phyloP scores from a whole-genome alignment of 2,329 filamentous ascomycete species.

The Alternaria metachromatica region DNA sequence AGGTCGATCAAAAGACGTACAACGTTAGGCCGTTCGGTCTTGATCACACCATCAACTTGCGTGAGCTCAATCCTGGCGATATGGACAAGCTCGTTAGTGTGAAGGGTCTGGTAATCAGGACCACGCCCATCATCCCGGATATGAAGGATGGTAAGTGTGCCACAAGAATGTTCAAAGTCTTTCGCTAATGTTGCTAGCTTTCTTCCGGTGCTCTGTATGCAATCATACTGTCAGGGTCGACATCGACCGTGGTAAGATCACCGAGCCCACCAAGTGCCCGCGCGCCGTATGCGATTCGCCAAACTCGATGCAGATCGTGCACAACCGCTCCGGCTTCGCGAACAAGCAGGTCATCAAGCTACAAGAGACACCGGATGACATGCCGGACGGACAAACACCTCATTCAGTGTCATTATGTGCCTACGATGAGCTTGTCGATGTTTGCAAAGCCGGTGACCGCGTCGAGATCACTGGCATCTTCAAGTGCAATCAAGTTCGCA shows the following conservation, averaged over 20 bases:
- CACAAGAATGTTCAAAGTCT: not conserved
- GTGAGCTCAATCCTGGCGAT: conserved; percentile 93
- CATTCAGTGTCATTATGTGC: conserved; percentile 96
- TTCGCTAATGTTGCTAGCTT: conserved; percentile 62
- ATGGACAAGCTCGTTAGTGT: conserved; percentile 96
- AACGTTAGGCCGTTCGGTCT: conserved; percentile 89
- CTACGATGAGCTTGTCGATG: conserved; percentile 95
- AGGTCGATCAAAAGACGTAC: conserved; percentile 80
- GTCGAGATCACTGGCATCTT: conserved; percentile 97
- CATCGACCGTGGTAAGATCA: conserved; percentile 94
- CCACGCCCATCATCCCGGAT: conserved; percentile 95
- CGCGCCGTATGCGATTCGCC: conserved; percentile 79
- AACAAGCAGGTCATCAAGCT: conserved; percentile 99
- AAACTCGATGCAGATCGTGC: conserved; percentile 98
- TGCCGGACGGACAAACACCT: conserved; percentile 94
- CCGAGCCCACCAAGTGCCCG: conserved; percentile 89
- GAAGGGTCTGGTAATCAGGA: conserved; percentile 94
- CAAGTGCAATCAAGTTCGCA: conserved; percentile 88
- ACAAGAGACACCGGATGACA: conserved; percentile 93
- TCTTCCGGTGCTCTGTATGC: conserved; percentile 94
- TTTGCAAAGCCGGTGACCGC: conserved; percentile 96
- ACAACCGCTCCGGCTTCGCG: conserved; percentile 92
- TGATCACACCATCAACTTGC: conserved; percentile 85
- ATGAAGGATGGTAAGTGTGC: conserved; percentile 78
- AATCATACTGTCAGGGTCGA: conserved; percentile 89